Base-by-base conservation (phyloP, 1,284 basidiomycete genomes). In the Moesziomyces sp. region DNA sequence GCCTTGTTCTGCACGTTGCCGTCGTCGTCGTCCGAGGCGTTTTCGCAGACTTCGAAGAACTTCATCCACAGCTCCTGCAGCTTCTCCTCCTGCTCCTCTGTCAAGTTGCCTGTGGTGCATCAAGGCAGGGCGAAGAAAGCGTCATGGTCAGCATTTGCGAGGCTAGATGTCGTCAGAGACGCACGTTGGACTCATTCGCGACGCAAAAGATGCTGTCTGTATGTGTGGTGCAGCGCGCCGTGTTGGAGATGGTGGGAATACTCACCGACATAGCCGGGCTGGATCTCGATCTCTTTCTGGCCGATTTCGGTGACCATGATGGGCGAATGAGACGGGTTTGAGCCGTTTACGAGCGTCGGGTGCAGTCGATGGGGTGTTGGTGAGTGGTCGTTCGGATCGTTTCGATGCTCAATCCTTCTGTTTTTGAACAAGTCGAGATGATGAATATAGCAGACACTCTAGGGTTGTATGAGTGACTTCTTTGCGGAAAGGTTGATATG, bases 21-120 rank as follows among this genome's bases (percentile, higher is more conserved):
- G 26, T 64, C 51, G 16, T 62, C 56, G 26, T 68, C 74, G 26
- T 74, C 74, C 42, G 67, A 64, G 16, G 65, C 70, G 24, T 78
- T 74, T 13, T 73, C 70, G 50, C 76, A 66, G 19, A 51, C 43
- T 19, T 71, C 60, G 35, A 79, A 76, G 59, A 79, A 74, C 52
- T 81, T 76, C 58, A 65, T 55, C 84, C 84, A 85, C 28, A 84
- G 77, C 58, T 78, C 63, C 38, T 79, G 78, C 43, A 86, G 81
- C 49, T 79, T 74, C 5, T 52, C 59, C 19, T 78, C 76, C 53
- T 86, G 84, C 28, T 81, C 75, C 30, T 58, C 45, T 18, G 77
- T 83, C 43, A 85, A 58, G 48, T 83, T 83, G 47, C 85, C 84
- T 79, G 57, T 6, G 0, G 26, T 21, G 19, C 45, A 26, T 5